Conservation (phyloP, 2,329 filamentous ascomycete genomes). For the Fusarium xyrophilum region DNA sequence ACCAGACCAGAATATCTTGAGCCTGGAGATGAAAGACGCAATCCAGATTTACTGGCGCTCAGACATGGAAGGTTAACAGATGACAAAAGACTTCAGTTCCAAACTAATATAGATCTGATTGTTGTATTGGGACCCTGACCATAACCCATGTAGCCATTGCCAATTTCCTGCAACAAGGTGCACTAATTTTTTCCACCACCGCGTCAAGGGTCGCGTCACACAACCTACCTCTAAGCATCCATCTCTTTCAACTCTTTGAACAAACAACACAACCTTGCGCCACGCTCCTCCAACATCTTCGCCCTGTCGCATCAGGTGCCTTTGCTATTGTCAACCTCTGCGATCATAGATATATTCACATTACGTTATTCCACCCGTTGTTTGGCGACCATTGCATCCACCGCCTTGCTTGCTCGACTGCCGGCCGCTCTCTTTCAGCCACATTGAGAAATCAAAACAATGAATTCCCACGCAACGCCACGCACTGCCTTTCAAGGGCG, state of each 20-base stretch:
- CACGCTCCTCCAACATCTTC: conserved; percentile 23
- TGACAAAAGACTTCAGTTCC: background rate
- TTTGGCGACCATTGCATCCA: background rate
- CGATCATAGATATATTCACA: conserved; percentile 25
- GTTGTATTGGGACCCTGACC: background rate
- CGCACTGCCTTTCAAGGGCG: conserved; percentile 47
- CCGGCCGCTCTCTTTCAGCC: conserved; percentile 20
- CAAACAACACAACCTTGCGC: conserved; percentile 32
- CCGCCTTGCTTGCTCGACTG: conserved; percentile 19
- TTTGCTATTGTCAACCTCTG: conserved; percentile 14
- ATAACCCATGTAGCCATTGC: background rate
- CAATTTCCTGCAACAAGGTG: background rate
- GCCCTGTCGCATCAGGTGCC: background rate
- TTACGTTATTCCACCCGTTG: background rate
- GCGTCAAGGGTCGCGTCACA: conserved; percentile 32
- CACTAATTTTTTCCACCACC: conserved; percentile 11
- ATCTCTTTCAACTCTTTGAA: conserved; percentile 20
- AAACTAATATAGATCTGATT: background rate
- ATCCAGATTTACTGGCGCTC: background rate
- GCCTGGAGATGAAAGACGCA: background rate
- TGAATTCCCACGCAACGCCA: conserved; percentile 51
- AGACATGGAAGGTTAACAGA: background rate
- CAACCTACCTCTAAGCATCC: conserved; percentile 23
- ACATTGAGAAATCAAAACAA: conserved; percentile 31
- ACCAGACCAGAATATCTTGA: background rate